Base-by-base conservation (phyloP, 371 early-diverging fungal species). In the Circinella minor region DNA sequence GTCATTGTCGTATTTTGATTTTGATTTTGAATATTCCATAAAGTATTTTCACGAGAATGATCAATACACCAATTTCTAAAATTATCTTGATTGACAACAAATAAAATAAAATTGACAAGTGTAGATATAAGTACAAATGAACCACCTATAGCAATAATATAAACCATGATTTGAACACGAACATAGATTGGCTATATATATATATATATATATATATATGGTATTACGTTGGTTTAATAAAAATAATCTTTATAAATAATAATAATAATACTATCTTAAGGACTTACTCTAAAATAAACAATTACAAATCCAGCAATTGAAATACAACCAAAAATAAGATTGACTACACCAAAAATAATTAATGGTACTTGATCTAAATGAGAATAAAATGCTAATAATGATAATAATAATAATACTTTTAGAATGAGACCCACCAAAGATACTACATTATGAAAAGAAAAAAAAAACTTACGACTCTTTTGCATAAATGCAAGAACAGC, bases 281-380 rank as follows among this genome's bases (percentile, higher is more conserved):
- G n/a, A 55, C 55, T 7, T 59, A 66, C 55, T 10, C 37, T 17
- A 6, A 47, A 17, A 17, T 36, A 66, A 8, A 69, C 54, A 4
- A 54, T 39, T 1, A 73, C 51, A 17, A 78, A 63, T 5, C 72
- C 71, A 15, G 51, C 68, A 36, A 78, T 54, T 4, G 69, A 70
- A 17, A 74, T 73, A 54, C 75, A 61, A 11, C 75, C 75, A 66
- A 75, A 75, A n/a, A 75, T 64, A 36, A 78, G 37, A 68, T 78
- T 78, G 13, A 75, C 36, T 1, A 74, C 71, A 13, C 75, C 78
- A 64, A 71, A 78, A 4, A 78, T 51, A 38, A 78, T 70, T 48
- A 75, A 60, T 34, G 78, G 69, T 10, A 71, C 68, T 13, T 59
- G 39, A 36, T 71, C 54, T 17, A 78, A n/a, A 61, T 75, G 71